Evolutionary conservation across 345 rosid species (phyloP).

Genomic region (Odontarrhena argentea): DNA sequence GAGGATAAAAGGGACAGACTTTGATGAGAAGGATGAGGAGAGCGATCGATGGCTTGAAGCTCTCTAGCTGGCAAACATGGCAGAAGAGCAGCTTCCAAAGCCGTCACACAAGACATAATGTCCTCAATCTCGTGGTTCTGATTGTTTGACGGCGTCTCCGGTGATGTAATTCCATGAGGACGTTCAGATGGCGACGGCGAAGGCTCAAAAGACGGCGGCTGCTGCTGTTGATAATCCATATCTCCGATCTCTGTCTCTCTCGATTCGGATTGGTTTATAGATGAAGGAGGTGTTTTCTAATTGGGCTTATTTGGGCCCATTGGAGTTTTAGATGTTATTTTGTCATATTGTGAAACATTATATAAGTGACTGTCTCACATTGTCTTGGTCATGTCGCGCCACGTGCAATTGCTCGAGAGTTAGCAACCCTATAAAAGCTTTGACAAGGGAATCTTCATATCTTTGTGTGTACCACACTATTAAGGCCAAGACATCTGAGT

Average conservation of each 20-base stretch:
- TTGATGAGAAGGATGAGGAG: constrained; percentile 96
- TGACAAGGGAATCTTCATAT: no score
- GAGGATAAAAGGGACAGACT: constrained; percentile 51
- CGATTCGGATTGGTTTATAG: background rate
- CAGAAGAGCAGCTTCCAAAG: constrained; percentile 81
- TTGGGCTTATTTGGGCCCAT: constrained; percentile 13
- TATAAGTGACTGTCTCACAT: no score
- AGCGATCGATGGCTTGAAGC: constrained; percentile 96
- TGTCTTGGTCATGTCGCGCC: no score
- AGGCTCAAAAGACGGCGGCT: constrained; percentile 31
- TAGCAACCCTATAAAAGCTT: no score
- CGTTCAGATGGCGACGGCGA: constrained; percentile 33
- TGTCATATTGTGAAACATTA: no score
- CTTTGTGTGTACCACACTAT: no score
- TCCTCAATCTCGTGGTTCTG: constrained; percentile 55
- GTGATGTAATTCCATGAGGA: constrained; percentile 31
- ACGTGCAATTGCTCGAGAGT: no score
- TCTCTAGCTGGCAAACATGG: constrained; percentile 98
- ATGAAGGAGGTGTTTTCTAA: background rate
- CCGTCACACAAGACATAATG: constrained; percentile 72
- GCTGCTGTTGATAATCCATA: constrained; percentile 35
- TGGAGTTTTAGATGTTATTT: no score
- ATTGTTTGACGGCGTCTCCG: constrained; percentile 43
- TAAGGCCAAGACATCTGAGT: no score
- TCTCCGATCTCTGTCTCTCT: constrained; percentile 20